phyloP scores from a whole-genome alignment of 2,329 filamentous ascomycete genomes.

The Hypoxylon sp. region DNA sequence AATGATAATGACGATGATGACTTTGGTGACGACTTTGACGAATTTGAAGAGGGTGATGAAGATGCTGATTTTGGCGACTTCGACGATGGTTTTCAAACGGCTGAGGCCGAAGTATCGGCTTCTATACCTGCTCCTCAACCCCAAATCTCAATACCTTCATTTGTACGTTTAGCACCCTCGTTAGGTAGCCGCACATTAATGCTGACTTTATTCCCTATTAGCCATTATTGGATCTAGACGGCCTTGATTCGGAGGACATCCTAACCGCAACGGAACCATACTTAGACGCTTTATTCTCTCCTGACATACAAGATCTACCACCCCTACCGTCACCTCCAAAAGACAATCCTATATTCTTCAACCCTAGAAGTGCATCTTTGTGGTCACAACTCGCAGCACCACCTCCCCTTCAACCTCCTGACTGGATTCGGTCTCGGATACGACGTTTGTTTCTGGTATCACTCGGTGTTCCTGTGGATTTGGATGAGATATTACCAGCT shows the following conservation, averaged over 20 bases:
- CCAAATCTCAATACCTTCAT: conserved; percentile 56
- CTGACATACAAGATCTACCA: conserved; percentile 67
- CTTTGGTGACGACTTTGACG: conserved; percentile 73
- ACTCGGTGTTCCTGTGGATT: conserved; percentile 92
- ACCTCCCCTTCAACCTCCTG: conserved; percentile 92
- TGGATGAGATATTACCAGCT: conserved; percentile 96
- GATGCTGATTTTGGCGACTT: conserved; percentile 77
- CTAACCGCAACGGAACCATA: conserved; percentile 74
- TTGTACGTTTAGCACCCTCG: conserved; percentile 61
- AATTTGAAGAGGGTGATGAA: conserved; percentile 72
- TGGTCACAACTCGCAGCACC: conserved; percentile 98
- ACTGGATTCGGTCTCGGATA: conserved; percentile 97
- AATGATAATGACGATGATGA: conserved; percentile 60
- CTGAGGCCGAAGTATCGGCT: conserved; percentile 57
- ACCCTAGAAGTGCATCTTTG: conserved; percentile 87
- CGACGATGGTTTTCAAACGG: conserved; percentile 78
- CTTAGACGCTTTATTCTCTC: conserved; percentile 75
- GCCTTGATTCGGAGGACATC: conserved; percentile 73
- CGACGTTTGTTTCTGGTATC: conserved; percentile 95
- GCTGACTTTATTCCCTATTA: conserved; percentile 55
- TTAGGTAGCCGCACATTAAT: conserved; percentile 53
- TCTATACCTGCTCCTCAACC: conserved; percentile 54
- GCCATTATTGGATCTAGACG: conserved; percentile 78
- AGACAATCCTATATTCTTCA: conserved; percentile 80
- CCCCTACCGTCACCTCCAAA: conserved; percentile 66